phyloP scores from a whole-genome alignment of 345 rosid genomes.

The Kernera saxatilis region DNA sequence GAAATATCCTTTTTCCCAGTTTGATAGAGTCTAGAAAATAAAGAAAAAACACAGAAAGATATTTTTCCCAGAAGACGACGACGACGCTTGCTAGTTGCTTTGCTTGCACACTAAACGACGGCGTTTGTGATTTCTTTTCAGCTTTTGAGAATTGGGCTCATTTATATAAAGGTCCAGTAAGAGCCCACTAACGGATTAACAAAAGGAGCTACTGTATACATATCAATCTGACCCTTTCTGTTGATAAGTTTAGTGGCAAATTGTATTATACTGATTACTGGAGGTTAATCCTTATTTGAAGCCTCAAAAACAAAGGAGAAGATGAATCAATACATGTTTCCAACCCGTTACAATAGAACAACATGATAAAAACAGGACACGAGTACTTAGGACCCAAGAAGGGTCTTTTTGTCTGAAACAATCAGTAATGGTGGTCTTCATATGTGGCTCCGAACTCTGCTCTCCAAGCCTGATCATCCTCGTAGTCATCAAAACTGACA shows the following conservation, averaged over 20 bases:
- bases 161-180: not conserved
- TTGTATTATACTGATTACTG: not conserved
- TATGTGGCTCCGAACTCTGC: slow-evolving; percentile 90
- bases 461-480: slow-evolving; percentile 92
- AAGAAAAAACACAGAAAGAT: not conserved
- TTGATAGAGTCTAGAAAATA: not conserved
- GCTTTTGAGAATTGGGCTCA: not conserved
- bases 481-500: slow-evolving; percentile 23
- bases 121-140: not conserved
- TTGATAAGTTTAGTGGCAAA: not conserved
- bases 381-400: slow-evolving; percentile 15
- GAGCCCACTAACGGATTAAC: not conserved
- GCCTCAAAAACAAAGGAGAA: not conserved
- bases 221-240: not conserved
- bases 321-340: slow-evolving; percentile 27
- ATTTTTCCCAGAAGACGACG: slow-evolving; percentile 12
- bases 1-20: not conserved
- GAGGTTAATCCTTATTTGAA: not conserved
- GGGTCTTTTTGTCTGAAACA: slow-evolving; percentile 4
- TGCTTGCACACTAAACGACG: not conserved
- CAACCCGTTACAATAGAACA: slow-evolving; percentile 29
- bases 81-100: not conserved
- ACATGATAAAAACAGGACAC: slow-evolving; percentile 33
- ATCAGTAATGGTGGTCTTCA: slow-evolving; percentile 57
- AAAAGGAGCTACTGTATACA: not conserved